Evolutionary conservation across 495 filamentous ascomycete species (phyloP), one percentile per base, ranked within the genome.

Genomic region (Aspergillus asperescens): DNA sequence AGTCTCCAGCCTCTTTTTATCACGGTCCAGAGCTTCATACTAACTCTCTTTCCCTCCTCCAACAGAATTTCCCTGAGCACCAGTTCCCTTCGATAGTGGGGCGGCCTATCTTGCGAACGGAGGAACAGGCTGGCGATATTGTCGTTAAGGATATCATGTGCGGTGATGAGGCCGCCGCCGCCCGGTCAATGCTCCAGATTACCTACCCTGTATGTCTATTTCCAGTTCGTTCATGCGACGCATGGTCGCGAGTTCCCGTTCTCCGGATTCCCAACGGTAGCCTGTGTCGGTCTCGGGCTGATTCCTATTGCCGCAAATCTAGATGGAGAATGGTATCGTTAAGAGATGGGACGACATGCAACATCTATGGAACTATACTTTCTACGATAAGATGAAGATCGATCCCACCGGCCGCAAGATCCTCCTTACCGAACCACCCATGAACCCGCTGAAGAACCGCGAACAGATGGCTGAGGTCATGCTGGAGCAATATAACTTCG

Each of bases 301-400:
- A 34, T 27, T 29, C 27, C 47, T 24, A 8, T 22, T 7, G 31
- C 43, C 41, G 47, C 34, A n/a, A 16, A 28, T 55, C 24, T 73
- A 88, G 85, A 99, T 99, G 93, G 94, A 97, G 67, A 97, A 97
- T 71, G 93, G 93, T 62, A 96, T 99, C 58, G 88, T 99, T 48
- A 97, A 97, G 81, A 88, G 86, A 61, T 99, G 94, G 94, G 93
- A 97, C 61, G 94, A 99, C 71, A 96, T 97, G 92, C 86, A 94
- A 73, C 93, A 97, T 64, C 81, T 99, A 43, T 99, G 94, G 94
- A 91, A 99, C 75, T 97, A 91, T 71, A 97, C 93, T 35, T 97
- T 98, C 71, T 83, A 79, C 67, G 93, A 97, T 63, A 96, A 96
- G 80, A 85, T 99, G 82, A 82, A 88, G 66, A 79, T 99, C 63